These are phyloP conservation scores for Xylaria flabelliformis DNA, from an alignment of 495 filamentous ascomycete genomes.

Conservation along the genomic window DNA sequence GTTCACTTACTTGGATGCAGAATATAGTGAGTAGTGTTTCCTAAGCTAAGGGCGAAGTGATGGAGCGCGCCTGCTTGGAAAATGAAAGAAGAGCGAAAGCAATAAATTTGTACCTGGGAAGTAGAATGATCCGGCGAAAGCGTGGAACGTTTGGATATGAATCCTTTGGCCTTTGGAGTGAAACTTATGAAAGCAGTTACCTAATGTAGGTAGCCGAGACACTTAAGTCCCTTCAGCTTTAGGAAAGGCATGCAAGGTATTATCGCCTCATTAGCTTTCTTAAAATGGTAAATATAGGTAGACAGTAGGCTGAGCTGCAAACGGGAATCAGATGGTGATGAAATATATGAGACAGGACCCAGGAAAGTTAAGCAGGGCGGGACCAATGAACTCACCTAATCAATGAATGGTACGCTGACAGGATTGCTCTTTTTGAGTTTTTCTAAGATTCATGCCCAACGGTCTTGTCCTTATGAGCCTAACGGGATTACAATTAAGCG, in stretches of 20 bases:
- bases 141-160: background rate
- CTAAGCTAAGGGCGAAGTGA: background rate
- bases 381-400: background rate
- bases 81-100: background rate
- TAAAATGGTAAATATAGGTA: background rate
- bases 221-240: background rate
- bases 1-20: constrained; percentile 23
- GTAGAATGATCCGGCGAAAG: background rate
- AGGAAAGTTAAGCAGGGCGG: constrained; percentile 1
- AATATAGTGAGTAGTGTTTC: background rate
- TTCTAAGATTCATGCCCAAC: constrained; percentile 24
- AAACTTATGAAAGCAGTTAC: background rate
- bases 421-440: background rate
- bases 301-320: background rate
- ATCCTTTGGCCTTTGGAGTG: background rate
- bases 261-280: background rate
- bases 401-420: background rate
- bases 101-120: background rate
- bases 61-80: constrained; percentile 3
- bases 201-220: constrained; percentile 9
- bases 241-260: background rate
- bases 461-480: constrained; percentile 22
- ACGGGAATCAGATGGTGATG: background rate
- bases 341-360: background rate
- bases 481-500: constrained; percentile 22